Percentiles rank a stretch among this genome's conserved stretches.
phyloP scores from a whole-genome alignment of 495 filamentous ascomycete genomes.

The Aspergillus ellipticus region DNA sequence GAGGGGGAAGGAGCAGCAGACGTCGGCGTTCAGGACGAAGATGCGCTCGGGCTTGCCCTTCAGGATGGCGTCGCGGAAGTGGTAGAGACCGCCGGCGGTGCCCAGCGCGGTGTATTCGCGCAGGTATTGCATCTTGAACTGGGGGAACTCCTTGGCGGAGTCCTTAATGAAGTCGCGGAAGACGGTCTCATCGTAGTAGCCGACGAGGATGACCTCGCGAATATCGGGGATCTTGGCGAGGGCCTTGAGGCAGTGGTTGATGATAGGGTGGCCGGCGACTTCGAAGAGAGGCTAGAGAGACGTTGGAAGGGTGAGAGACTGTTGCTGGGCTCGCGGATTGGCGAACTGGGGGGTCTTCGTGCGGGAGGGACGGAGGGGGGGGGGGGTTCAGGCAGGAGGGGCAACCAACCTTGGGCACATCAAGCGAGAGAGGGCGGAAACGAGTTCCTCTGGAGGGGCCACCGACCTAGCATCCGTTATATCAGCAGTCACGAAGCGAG shows the following conservation, averaged over 20 bases:
- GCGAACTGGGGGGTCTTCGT: conserved; percentile 7
- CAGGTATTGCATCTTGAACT: conserved; percentile 90
- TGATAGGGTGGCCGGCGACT: conserved; percentile 95
- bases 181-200: conserved; percentile 96
- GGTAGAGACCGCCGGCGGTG: conserved; percentile 95
- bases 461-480: conserved; percentile 62
- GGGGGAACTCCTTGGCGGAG: conserved; percentile 74
- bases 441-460: conserved; percentile 92
- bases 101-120: conserved; percentile 97
- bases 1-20: conserved; percentile 98
- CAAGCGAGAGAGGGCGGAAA: conserved; percentile 92
- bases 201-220: conserved; percentile 93
- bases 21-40: conserved; percentile 97
- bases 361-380: not conserved
- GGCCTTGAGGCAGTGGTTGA: conserved; percentile 94
- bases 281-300: conserved; percentile 85
- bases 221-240: conserved; percentile 88
- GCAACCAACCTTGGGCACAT: conserved; percentile 83
- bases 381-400: not conserved
- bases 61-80: conserved; percentile 98
- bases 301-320: conserved; percentile 3
- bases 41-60: conserved; percentile 92
- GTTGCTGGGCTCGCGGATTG: conserved; percentile 15
- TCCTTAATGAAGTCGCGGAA: conserved; percentile 99
- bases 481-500: conserved; percentile 8